Conservation (phyloP, 1,139 yeast genomes). For the Debaryomyces robertsiae region DNA sequence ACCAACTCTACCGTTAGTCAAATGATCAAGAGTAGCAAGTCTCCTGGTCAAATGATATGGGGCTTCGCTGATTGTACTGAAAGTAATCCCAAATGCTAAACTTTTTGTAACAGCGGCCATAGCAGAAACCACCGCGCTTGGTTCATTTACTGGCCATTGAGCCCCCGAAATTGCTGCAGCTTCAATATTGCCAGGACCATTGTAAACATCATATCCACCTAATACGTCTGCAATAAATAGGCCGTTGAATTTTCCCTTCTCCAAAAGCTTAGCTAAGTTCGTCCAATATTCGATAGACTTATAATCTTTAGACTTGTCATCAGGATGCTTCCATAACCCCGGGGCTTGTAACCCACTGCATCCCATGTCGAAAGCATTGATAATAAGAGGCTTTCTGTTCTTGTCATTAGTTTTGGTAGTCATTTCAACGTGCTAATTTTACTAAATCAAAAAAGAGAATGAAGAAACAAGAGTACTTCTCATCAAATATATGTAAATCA, state of each 20-base stretch:
- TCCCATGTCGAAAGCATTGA: conserved; percentile 46
- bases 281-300: conserved; percentile 49
- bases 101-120: conserved; percentile 46
- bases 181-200: conserved; percentile 37
- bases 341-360: conserved; percentile 41
- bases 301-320: conserved; percentile 37
- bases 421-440: background rate
- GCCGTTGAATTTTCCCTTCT: conserved; percentile 47
- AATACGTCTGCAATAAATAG: conserved; percentile 51
- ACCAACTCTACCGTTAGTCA: conserved; percentile 48
- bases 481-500: too few relatives aligned
- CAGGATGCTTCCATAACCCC: conserved; percentile 48
- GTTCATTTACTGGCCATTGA: conserved; percentile 47
- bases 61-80: conserved; percentile 46
- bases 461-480: too few relatives aligned
- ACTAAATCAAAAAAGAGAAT: too few relatives aligned
- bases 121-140: conserved; percentile 42
- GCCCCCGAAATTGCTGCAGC: conserved; percentile 45
- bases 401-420: background rate
- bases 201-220: conserved; percentile 47
- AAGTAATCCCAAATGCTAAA: conserved; percentile 44
- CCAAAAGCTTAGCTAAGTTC: conserved; percentile 45
- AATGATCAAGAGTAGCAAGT: conserved; percentile 44
- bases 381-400: conserved; percentile 25
- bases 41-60: conserved; percentile 49